phyloP scores from a whole-genome alignment of 345 rosid genomes.

The Brassica juncea region DNA sequence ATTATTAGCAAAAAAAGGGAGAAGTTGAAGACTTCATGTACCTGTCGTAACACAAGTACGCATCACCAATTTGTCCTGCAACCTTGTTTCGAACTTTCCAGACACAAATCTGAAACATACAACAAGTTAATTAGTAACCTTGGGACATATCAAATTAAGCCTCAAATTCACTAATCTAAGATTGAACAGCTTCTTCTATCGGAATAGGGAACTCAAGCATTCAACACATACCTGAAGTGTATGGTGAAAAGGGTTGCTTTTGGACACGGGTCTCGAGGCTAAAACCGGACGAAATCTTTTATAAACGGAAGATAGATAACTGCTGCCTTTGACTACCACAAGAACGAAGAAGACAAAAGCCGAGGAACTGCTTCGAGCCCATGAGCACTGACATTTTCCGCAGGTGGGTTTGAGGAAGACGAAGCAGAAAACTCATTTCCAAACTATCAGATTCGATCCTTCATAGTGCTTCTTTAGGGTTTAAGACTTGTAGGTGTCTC shows the following conservation, averaged over 20 bases:
- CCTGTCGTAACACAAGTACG: constrained; percentile 80
- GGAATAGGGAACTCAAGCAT: background rate
- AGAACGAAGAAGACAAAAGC: constrained; percentile 27
- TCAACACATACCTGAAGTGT: constrained; percentile 34
- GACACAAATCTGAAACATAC: constrained; percentile 64
- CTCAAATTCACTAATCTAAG: constrained; percentile 43
- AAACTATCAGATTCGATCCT: background rate
- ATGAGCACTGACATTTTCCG: constrained; percentile 35
- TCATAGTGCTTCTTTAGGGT: constrained; percentile 32
- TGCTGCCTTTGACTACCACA: constrained; percentile 10
- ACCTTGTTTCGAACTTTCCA: constrained; percentile 95
- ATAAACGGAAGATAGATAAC: background rate
- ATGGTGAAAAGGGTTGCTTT: constrained; percentile 13
- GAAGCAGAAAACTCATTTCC: background rate
- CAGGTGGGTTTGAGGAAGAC: constrained; percentile 23
- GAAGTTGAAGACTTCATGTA: constrained; percentile 12
- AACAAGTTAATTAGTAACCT: constrained; percentile 31
- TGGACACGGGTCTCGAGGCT: constrained; percentile 41
- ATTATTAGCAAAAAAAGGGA: background rate
- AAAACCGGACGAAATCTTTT: constrained; percentile 16
- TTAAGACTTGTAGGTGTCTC: constrained; percentile 7
- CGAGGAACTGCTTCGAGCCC: constrained; percentile 43
- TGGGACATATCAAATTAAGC: constrained; percentile 62
- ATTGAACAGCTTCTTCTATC: constrained; percentile 7
- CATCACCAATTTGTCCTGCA: constrained; percentile 83